phyloP scores from a whole-genome alignment of 306 rosid genomes.

The Glycine soja region DNA sequence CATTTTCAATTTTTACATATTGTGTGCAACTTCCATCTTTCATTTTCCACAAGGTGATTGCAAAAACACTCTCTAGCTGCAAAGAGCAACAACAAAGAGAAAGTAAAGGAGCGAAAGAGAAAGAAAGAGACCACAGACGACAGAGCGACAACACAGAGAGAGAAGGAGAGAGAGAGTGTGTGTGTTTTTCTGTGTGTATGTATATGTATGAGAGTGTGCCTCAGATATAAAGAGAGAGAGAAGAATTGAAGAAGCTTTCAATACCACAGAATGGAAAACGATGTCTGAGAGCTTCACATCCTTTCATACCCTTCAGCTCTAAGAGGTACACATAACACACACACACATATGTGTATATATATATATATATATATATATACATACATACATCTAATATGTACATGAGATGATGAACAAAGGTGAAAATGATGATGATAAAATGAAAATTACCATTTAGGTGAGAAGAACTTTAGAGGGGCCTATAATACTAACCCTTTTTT shows the following conservation, averaged over 20 bases:
- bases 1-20: slow-evolving; percentile 50
- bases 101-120: slow-evolving; percentile 57
- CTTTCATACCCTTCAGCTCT: slow-evolving; percentile 77
- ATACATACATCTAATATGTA: too few relatives aligned
- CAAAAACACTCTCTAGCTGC: slow-evolving; percentile 64
- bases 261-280: slow-evolving; percentile 76
- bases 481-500: background rate
- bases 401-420: slow-evolving; percentile 51
- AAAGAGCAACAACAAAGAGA: slow-evolving; percentile 31
- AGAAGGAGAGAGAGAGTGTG: slow-evolving; percentile 13
- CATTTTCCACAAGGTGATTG: slow-evolving; percentile 77
- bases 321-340: slow-evolving; percentile 57
- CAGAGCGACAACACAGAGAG: slow-evolving; percentile 65
- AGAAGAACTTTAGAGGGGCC: slow-evolving; percentile 42
- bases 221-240: slow-evolving; percentile 16
- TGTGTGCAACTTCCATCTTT: slow-evolving; percentile 55
- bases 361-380: too few relatives aligned
- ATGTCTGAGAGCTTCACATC: slow-evolving; percentile 78
- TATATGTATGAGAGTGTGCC: slow-evolving; percentile 35
- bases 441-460: slow-evolving; percentile 41
- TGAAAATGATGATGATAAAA: slow-evolving; percentile 51
- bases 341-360: background rate
- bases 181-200: slow-evolving; percentile 18
- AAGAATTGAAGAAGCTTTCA: slow-evolving; percentile 74
- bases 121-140: slow-evolving; percentile 63